Conservation (phyloP, 2,329 filamentous ascomycete genomes). For the Aureobasidium sp. region DNA sequence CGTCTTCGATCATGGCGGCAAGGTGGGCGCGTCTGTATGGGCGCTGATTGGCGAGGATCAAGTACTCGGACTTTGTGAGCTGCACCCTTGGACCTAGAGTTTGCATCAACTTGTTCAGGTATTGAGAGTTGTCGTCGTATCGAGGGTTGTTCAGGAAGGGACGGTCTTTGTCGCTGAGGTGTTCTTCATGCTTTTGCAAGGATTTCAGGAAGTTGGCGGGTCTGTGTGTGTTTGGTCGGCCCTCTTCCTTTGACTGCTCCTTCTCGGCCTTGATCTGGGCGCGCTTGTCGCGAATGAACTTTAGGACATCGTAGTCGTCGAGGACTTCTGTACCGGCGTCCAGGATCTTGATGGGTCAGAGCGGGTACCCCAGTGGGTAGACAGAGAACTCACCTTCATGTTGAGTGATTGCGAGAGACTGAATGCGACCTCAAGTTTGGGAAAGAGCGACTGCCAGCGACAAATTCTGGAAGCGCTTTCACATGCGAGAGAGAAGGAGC, state of each 20-base stretch:
- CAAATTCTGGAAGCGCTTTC: constrained; percentile 4
- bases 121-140: constrained; percentile 15
- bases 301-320: constrained; percentile 29
- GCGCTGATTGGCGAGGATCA: constrained; percentile 28
- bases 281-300: constrained; percentile 26
- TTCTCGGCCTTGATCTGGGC: constrained; percentile 25
- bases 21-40: constrained; percentile 26
- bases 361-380: rapidly evolving
- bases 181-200: constrained; percentile 16
- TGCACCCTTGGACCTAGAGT: constrained; percentile 24
- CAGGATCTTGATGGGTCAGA: constrained; percentile 21
- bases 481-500: background rate
- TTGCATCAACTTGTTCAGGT: constrained; percentile 21
- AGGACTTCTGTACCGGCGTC: constrained; percentile 29
- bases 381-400: background rate
- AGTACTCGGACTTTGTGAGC: constrained; percentile 27
- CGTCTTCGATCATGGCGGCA: constrained; percentile 29
- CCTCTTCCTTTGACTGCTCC: constrained; percentile 23
- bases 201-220: constrained; percentile 21
- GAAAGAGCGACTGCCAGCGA: background rate
- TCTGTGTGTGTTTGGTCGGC: constrained; percentile 17
- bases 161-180: constrained; percentile 17
- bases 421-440: background rate
- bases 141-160: constrained; percentile 20
- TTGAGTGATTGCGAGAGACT: background rate